A percentile compares a stretch with the other conserved stretches of the same genome.
phyloP scores from a whole-genome alignment of 805 yeast genomes.

The Nakazawaea anatomiae region DNA sequence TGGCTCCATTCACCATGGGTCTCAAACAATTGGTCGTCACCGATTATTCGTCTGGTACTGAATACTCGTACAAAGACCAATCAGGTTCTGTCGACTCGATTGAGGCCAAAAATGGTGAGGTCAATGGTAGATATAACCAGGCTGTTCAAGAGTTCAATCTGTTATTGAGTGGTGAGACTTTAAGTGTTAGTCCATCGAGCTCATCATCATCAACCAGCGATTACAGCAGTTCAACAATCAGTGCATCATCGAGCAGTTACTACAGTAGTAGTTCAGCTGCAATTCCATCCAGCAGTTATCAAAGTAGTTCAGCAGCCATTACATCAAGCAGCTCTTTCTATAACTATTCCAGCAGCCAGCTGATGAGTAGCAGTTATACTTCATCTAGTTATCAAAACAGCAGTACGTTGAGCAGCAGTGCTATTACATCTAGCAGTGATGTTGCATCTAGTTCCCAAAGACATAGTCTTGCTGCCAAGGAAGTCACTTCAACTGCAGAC shows the following conservation, averaged over 20 bases:
- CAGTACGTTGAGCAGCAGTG: no score
- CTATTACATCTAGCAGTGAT: not conserved
- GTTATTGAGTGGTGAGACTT: conserved; percentile 31
- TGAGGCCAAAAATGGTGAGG: conserved; percentile 47
- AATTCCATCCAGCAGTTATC: not conserved
- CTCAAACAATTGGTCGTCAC: conserved; percentile 54
- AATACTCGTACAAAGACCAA: conserved; percentile 48
- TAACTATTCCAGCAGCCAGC: no score
- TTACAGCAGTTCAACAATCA: not conserved
- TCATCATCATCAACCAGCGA: not conserved
- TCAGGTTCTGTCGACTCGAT: conserved; percentile 59
- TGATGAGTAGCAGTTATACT: no score
- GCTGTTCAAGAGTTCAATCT: conserved; percentile 37
- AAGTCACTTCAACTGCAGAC: not conserved
- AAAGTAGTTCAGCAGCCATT: not conserved
- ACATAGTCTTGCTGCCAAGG: conserved; percentile 3
- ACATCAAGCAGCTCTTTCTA: not conserved
- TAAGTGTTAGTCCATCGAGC: conserved; percentile 36
- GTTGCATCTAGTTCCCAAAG: not conserved
- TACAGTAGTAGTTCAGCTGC: not conserved
- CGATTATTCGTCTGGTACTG: conserved; percentile 62
- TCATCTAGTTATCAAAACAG: no score
- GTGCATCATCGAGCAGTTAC: not conserved
- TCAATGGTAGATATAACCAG: conserved; percentile 50
- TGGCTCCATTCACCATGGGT: conserved; percentile 66